These are phyloP conservation scores for Berberis thunbergii DNA, from an alignment of 164 flowering plant genomes.

Conservation along the genomic window DNA sequence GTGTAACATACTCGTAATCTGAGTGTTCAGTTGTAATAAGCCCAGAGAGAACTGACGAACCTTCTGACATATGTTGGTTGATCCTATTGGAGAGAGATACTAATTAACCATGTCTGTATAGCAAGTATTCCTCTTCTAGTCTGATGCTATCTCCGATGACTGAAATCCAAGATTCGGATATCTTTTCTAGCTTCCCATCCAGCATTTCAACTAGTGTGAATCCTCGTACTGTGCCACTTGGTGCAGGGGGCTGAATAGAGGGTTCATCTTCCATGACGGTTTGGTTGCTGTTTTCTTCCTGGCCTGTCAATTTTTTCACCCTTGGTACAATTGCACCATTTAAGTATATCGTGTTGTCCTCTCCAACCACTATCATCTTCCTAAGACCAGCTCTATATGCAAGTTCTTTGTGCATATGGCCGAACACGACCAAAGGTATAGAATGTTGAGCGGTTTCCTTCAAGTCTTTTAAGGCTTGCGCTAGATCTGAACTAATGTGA, in stretches of 20 bases:
- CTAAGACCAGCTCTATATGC: constrained; percentile 51
- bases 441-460: constrained; percentile 33
- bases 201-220: constrained; percentile 57
- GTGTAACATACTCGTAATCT: too few species aligned
- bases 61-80: too few species aligned
- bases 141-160: constrained; percentile 38
- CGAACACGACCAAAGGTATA: constrained; percentile 72
- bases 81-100: too few species aligned
- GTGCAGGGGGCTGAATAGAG: neutral
- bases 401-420: constrained; percentile 90
- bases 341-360: constrained; percentile 49
- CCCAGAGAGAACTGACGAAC: too few species aligned
- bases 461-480: constrained; percentile 47
- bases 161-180: constrained; percentile 76
- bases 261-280: constrained; percentile 7
- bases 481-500: constrained; percentile 53
- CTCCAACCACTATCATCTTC: constrained; percentile 58
- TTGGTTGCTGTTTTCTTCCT: constrained; percentile 15
- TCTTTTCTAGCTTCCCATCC: constrained; percentile 44
- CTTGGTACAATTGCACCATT: constrained; percentile 89
- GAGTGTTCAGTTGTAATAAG: too few species aligned
- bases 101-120: constrained; percentile 19
- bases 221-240: constrained; percentile 42
- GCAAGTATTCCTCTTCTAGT: constrained; percentile 41
- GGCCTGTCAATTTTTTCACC: constrained; percentile 24